phyloP scores from a whole-genome alignment of 2,329 filamentous ascomycete species.

The Scedosporium dehoogii region DNA sequence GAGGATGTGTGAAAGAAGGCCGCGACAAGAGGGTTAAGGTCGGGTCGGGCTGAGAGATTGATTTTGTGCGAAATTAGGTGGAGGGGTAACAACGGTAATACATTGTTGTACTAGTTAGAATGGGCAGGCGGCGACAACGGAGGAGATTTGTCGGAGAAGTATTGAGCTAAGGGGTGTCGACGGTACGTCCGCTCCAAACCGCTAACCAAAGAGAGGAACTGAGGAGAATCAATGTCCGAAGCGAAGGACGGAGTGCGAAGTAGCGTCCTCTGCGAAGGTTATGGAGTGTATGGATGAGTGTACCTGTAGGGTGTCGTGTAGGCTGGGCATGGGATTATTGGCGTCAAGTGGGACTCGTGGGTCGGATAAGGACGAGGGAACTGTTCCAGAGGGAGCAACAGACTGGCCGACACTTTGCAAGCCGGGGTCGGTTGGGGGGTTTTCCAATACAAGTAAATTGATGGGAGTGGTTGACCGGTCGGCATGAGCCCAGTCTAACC shows the following conservation, averaged over 20 bases:
- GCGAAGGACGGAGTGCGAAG: too few relatives aligned
- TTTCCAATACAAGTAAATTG: background rate
- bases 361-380: background rate
- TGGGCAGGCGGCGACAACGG: too few relatives aligned
- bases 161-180: too few relatives aligned
- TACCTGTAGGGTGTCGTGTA: too few relatives aligned
- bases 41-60: background rate
- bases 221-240: too few relatives aligned
- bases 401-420: background rate
- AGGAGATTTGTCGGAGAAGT: too few relatives aligned
- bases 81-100: background rate
- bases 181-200: too few relatives aligned
- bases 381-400: background rate
- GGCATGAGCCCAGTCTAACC: background rate
- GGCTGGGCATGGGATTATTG: background rate
- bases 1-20: background rate
- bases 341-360: background rate
- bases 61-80: conserved; percentile 3
- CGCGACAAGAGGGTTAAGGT: background rate
- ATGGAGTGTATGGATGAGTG: too few relatives aligned
- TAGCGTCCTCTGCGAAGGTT: too few relatives aligned
- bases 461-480: background rate
- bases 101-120: background rate
- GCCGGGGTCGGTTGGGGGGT: background rate
- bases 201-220: too few relatives aligned